phyloP scores from a whole-genome alignment of 1,284 basidiomycete genomes.

The Agroathelia rolfsii region DNA sequence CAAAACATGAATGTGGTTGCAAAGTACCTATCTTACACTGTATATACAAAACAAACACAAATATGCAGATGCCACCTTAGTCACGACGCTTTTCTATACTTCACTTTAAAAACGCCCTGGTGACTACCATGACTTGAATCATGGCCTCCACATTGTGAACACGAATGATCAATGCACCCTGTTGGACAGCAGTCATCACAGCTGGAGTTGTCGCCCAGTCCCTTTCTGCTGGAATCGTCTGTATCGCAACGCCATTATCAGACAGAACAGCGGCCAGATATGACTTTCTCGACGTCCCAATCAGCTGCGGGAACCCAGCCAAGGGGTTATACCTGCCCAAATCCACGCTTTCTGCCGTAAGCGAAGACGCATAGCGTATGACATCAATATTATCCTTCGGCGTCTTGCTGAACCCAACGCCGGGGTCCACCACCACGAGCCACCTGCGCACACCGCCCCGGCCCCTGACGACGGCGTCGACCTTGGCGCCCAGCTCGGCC shows the following conservation, averaged over 20 bases:
- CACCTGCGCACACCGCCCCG: conserved; percentile 75
- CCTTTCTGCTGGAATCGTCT: conserved; percentile 55
- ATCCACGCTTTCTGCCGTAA: conserved; percentile 32
- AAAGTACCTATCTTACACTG: too few relatives aligned
- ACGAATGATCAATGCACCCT: conserved; percentile 65
- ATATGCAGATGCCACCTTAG: too few relatives aligned
- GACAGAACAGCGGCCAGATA: conserved; percentile 64
- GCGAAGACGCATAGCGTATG: conserved; percentile 39
- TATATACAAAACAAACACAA: too few relatives aligned
- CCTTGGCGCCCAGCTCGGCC: conserved; percentile 64
- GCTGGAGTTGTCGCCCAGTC: conserved; percentile 77
- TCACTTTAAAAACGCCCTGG: conserved; percentile 32
- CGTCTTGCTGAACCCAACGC: conserved; percentile 92
- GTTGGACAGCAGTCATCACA: conserved; percentile 68
- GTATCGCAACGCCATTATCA: conserved; percentile 26
- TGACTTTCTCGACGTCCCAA: conserved; percentile 79
- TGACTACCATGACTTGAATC: conserved; percentile 45
- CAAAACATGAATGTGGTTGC: too few relatives aligned
- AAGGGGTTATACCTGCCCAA: conserved; percentile 40
- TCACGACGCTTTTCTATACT: too few relatives aligned
- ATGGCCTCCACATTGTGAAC: conserved; percentile 80
- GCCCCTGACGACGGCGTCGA: conserved; percentile 62
- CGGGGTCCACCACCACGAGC: conserved; percentile 89
- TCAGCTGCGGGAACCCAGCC: conserved; percentile 58
- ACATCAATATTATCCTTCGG: conserved; percentile 68